These are phyloP conservation scores for Sabuloglossum arenarium DNA, from an alignment of 495 filamentous ascomycete genomes.

Conservation along the genomic window DNA sequence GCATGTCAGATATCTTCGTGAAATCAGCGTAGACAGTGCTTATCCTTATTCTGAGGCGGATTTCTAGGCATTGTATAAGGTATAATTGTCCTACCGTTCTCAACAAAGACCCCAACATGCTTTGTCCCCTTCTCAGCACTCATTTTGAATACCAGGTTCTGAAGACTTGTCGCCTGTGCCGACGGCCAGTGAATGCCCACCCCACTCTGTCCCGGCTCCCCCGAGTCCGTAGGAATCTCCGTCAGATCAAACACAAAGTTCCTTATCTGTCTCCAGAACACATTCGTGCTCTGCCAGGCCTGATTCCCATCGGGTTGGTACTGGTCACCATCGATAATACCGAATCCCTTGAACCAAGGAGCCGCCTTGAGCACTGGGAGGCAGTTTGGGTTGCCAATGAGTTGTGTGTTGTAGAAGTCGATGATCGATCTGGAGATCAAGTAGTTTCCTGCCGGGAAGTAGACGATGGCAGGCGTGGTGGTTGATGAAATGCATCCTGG, in stretches of 20 bases:
- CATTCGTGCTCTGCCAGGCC: conserved; percentile 40
- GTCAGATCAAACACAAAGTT: conserved; percentile 64
- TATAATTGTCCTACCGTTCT: conserved; percentile 48
- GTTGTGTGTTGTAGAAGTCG: conserved; percentile 62
- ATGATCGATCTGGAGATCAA: conserved; percentile 51
- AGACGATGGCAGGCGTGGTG: conserved; percentile 49
- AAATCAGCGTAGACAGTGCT: too few species aligned
- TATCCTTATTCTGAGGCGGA: too few species aligned
- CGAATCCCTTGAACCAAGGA: neutral
- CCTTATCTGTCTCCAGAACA: conserved; percentile 58
- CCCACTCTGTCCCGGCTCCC: conserved; percentile 36
- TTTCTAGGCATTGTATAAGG: too few species aligned
- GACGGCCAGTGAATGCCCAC: conserved; percentile 79
- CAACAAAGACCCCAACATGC: conserved; percentile 21
- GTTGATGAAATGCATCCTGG: conserved; percentile 60
- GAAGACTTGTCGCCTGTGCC: conserved; percentile 42
- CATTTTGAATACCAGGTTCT: conserved; percentile 4
- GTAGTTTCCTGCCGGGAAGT: conserved; percentile 69
- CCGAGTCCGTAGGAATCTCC: conserved; percentile 27
- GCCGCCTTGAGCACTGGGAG: neutral
- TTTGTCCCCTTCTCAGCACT: neutral
- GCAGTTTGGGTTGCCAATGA: conserved; percentile 30
- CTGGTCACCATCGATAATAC: conserved; percentile 30
- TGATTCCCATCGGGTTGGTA: conserved; percentile 9
- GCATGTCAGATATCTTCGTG: too few species aligned